These are phyloP conservation scores for Pestalotiopsis sp. DNA, from an alignment of 2,329 filamentous ascomycete genomes.

Conservation along the genomic window DNA sequence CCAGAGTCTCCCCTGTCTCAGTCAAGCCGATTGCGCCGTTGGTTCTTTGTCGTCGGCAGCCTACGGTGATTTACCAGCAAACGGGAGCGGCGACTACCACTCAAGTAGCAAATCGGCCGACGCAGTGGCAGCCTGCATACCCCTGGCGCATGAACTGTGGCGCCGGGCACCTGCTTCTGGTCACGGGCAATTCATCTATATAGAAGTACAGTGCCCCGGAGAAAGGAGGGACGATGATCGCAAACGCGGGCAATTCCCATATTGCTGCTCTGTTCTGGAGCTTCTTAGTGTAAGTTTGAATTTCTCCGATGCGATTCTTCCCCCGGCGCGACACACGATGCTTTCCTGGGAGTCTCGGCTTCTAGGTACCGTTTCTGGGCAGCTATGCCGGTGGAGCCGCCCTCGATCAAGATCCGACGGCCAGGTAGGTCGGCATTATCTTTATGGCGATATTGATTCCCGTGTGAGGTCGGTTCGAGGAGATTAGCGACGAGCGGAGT, in stretches of 20 bases:
- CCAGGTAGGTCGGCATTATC: neutral
- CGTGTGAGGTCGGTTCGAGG: neutral
- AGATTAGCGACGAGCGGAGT: neutral
- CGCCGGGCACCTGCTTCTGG: neutral
- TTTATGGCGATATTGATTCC: neutral
- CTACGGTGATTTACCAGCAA: neutral
- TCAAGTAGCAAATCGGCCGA: neutral
- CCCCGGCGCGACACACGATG: neutral
- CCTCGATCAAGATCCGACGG: neutral
- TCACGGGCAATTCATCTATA: neutral
- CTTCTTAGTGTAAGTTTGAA: neutral
- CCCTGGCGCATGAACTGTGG: neutral
- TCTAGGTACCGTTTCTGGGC: too few relatives aligned
- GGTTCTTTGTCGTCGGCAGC: neutral
- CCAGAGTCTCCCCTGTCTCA: neutral
- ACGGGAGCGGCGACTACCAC: neutral
- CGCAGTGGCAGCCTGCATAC: neutral
- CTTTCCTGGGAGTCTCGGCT: neutral
- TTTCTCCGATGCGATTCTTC: neutral
- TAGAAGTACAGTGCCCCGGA: neutral
- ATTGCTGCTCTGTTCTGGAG: neutral
- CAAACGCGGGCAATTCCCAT: neutral
- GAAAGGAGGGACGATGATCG: neutral
- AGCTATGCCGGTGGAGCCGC: neutral
- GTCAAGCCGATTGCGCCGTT: neutral